These are phyloP conservation scores for Chlamydomonas urium DNA, from an alignment of 139 green algal genomes.

Conservation along the genomic window DNA sequence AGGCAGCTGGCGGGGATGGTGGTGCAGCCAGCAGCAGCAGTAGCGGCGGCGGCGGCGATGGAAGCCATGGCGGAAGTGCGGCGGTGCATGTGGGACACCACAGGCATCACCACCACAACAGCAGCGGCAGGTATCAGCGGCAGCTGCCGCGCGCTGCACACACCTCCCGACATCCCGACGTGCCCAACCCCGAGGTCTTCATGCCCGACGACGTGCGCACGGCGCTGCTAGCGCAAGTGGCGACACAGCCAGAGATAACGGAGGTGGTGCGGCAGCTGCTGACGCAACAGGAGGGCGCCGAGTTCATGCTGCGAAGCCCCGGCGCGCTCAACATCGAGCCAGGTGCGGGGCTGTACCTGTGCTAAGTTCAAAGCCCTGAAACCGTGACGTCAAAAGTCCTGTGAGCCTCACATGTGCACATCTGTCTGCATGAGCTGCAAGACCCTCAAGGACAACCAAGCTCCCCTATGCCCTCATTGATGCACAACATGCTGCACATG, in stretches of 20 bases:
- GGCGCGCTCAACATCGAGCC: slow-evolving; percentile 38
- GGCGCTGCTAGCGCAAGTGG: slow-evolving; percentile 38
- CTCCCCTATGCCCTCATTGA: background rate
- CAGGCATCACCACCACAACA: too few species aligned
- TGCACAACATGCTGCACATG: background rate
- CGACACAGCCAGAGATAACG: slow-evolving; percentile 29
- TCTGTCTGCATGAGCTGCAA: background rate
- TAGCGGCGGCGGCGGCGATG: too few species aligned
- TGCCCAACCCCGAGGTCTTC: slow-evolving; percentile 36
- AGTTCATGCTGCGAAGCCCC: slow-evolving; percentile 44
- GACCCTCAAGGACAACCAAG: background rate
- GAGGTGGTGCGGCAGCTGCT: slow-evolving; percentile 17
- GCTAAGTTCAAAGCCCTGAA: background rate
- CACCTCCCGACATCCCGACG: too few species aligned
- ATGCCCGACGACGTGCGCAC: slow-evolving; percentile 38
- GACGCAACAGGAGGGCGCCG: slow-evolving; percentile 20
- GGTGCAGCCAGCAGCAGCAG: too few species aligned
- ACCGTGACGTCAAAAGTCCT: background rate
- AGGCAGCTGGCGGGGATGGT: too few species aligned
- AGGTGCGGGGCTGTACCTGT: slow-evolving; percentile 17
- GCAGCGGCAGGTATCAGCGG: too few species aligned
- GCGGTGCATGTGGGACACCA: too few species aligned
- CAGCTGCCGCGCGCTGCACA: too few species aligned
- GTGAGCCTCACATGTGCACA: background rate
- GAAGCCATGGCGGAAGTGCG: too few species aligned